Evolutionary conservation across 345 rosid genomes (phyloP), one percentile per base, ranked within the genome.

Genomic region (Orychophragmus violaceus): DNA sequence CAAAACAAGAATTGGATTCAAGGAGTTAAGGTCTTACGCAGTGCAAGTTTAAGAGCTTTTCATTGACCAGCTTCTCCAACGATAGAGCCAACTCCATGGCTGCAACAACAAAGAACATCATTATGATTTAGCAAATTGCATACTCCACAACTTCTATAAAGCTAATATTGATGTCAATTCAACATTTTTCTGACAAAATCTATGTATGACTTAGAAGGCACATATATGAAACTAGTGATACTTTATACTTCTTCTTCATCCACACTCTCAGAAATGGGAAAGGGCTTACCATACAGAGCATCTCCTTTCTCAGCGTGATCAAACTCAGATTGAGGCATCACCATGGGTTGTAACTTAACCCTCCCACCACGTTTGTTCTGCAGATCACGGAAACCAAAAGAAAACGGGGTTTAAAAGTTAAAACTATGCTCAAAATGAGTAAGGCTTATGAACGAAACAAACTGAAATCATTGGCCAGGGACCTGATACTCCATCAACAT

Each of bases 251-350:
- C 11, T 25, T 36, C 9, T 1, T 6, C 13, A 5, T 23, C 33
- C 8, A 19, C 23, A 30, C 12, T 30, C 21, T 42, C 19, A 23
- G 27, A 29, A 42, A 22, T 1, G 7, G 11, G 30, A 42, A 7
- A 6, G 18, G 51, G 70, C 86, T 71, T 66, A 94, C 99, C 96
- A 75, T 87, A 79, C 18, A 88, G 69, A 5, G 99, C 96, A 77
- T 93, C 97, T 45, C 99, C 99, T 74, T 94, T 94, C 78, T 94
- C 96, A 9, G 48, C 83, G 57, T 94, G 96, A 68, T 90, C 92
- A 74, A 78, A 94, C 73, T 88, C 99, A 0, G 89, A 64, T 19
- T 70, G 81, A 29, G 99, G 96, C 67, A 76, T 75, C 74, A 87
- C 42, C 6, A 93, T 87, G 0, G 87, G 76, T 42, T 85, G 92